Evolutionary conservation across 192 early-diverging fungal species (phyloP).

Genomic region (Entomortierella lignicola): DNA sequence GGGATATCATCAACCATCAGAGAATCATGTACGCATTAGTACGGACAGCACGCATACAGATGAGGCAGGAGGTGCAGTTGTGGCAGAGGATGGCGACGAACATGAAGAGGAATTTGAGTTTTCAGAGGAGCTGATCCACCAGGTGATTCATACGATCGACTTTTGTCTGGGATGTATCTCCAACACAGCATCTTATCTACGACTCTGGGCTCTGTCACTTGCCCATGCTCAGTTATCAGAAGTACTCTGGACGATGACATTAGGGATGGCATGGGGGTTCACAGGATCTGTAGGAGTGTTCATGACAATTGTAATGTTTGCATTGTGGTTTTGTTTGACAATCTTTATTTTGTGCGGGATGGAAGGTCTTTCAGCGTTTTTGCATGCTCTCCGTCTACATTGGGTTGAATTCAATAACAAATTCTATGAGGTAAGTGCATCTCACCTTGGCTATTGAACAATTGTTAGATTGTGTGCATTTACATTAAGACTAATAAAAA

Average conservation of each 20-base stretch:
- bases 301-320: slow-evolving; percentile 82
- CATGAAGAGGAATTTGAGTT: slow-evolving; percentile 85
- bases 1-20: slow-evolving; percentile 76
- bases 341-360: slow-evolving; percentile 84
- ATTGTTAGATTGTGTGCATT: neutral
- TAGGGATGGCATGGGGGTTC: slow-evolving; percentile 67
- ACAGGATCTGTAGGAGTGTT: slow-evolving; percentile 67
- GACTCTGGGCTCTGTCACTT: slow-evolving; percentile 97
- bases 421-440: slow-evolving; percentile 79
- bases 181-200: slow-evolving; percentile 98
- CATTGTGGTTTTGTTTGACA: slow-evolving; percentile 91
- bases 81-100: slow-evolving; percentile 66
- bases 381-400: slow-evolving; percentile 95
- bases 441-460: neutral
- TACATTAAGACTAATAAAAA: slow-evolving; percentile 57
- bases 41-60: slow-evolving; percentile 49
- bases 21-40: slow-evolving; percentile 56
- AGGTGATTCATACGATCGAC: slow-evolving; percentile 98
- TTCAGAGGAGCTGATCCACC: slow-evolving; percentile 96
- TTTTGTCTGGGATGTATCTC: slow-evolving; percentile 96
- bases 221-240: slow-evolving; percentile 98
- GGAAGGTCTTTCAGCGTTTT: slow-evolving; percentile 94
- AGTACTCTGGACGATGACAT: slow-evolving; percentile 96
- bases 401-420: slow-evolving; percentile 99
- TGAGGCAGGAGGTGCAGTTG: slow-evolving; percentile 59